Percentiles rank a stretch among this genome's conserved stretches.
These are phyloP conservation scores for Coffea humblotiana DNA, from an alignment of 305 asterid species.

Conservation along the genomic window DNA sequence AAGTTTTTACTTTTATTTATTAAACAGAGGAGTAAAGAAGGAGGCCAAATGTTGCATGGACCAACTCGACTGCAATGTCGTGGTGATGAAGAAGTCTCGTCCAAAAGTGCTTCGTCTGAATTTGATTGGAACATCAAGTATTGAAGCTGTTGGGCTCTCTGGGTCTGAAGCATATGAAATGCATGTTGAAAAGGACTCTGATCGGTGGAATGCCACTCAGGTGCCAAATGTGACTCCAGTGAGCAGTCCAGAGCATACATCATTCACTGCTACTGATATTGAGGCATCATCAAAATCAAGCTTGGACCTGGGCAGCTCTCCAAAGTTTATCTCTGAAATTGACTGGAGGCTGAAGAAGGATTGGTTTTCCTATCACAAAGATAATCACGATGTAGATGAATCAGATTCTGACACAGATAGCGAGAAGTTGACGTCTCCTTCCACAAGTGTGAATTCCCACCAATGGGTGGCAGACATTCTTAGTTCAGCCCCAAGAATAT, in stretches of 20 bases:
- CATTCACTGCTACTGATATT: constrained; percentile 33
- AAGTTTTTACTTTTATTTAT: constrained; percentile 11
- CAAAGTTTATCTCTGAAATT: constrained; percentile 46
- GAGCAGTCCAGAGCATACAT: constrained; percentile 64
- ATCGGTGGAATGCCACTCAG: constrained; percentile 37
- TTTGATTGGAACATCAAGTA: constrained; percentile 46
- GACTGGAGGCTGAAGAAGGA: constrained; percentile 54
- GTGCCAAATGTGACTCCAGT: constrained; percentile 88
- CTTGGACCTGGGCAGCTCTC: constrained; percentile 49
- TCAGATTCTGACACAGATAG: constrained; percentile 60
- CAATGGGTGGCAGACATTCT: constrained; percentile 58
- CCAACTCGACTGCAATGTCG: constrained; percentile 75
- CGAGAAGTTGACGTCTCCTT: constrained; percentile 55
- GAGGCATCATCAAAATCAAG: constrained; percentile 58
- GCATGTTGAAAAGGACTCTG: constrained; percentile 21
- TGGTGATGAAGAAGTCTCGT: constrained; percentile 56
- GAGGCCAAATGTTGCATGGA: constrained; percentile 70
- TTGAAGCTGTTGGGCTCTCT: constrained; percentile 23
- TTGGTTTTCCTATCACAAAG: constrained; percentile 21
- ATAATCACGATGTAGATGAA: constrained; percentile 31
- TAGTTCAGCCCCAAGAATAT: constrained; percentile 47
- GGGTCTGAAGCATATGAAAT: constrained; percentile 29
- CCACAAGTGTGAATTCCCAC: constrained; percentile 52
- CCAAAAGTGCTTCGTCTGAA: constrained; percentile 79
- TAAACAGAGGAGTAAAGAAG: constrained; percentile 55